A percentile compares a stretch with the other conserved stretches of the same genome.
phyloP scores from a whole-genome alignment of 805 yeast genomes.

The Metschnikowia henanensis region DNA sequence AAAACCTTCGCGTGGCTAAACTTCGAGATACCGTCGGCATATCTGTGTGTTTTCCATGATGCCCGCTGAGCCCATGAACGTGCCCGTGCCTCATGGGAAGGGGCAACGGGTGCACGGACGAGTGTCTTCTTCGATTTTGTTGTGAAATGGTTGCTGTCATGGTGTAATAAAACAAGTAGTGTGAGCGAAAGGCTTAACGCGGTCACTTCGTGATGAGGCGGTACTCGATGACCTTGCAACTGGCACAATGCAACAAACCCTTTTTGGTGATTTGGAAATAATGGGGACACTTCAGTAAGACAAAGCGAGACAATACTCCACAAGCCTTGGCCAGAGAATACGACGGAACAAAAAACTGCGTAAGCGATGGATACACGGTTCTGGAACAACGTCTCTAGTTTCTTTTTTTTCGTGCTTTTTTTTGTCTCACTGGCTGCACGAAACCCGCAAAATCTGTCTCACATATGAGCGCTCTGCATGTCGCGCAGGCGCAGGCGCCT shows the following conservation, averaged over 20 bases:
- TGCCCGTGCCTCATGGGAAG: slow-evolving; percentile 15
- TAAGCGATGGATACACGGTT: background rate
- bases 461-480: slow-evolving; percentile 5
- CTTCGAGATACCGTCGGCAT: slow-evolving; percentile 11
- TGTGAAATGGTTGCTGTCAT: slow-evolving; percentile 12
- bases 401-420: slow-evolving; percentile 1
- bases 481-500: slow-evolving; percentile 1
- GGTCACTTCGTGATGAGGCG: too few relatives aligned
- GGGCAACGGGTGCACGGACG: slow-evolving; percentile 20
- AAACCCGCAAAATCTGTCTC: slow-evolving; percentile 4
- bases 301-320: background rate
- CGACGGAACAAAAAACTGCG: background rate
- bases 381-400: background rate
- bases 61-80: slow-evolving; percentile 9
- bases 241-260: background rate
- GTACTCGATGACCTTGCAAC: too few relatives aligned
- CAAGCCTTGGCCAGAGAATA: background rate
- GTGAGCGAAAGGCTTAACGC: background rate
- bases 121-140: slow-evolving; percentile 19
- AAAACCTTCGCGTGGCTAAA: slow-evolving; percentile 53
- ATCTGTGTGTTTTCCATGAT: slow-evolving; percentile 12
- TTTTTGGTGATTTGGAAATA: background rate
- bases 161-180: background rate
- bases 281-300: too few relatives aligned
- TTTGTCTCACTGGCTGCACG: background rate